These are phyloP conservation scores for Talaromyces trachyspermus DNA, from an alignment of 495 filamentous ascomycete genomes.

Conservation along the genomic window DNA sequence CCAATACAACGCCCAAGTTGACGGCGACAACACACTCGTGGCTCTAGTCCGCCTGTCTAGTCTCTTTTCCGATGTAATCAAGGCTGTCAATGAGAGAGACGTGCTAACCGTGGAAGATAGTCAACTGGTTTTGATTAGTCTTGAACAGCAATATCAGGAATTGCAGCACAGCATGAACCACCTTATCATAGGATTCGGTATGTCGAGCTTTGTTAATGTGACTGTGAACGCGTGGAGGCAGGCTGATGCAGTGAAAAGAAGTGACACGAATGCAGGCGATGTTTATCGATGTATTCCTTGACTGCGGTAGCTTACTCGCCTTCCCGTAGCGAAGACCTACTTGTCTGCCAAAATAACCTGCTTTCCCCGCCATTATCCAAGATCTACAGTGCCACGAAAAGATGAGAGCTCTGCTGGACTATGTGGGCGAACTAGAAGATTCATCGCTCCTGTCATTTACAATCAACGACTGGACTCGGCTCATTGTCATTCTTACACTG, in stretches of 20 bases:
- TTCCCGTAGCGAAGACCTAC: constrained; percentile 6
- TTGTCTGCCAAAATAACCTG: neutral
- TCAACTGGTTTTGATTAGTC: constrained; percentile 1
- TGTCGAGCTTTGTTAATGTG: neutral
- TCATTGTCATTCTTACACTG: constrained; percentile 7
- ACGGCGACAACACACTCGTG: constrained; percentile 5
- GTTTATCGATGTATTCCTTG: constrained; percentile 8
- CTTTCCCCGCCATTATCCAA: neutral
- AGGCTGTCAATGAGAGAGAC: neutral
- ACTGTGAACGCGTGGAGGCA: neutral
- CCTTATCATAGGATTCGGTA: constrained; percentile 3
- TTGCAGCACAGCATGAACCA: neutral
- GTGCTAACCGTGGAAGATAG: neutral
- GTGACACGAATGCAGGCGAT: constrained; percentile 7
- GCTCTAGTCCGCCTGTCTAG: constrained; percentile 3
- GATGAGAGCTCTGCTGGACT: constrained; percentile 7
- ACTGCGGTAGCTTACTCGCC: constrained; percentile 1
- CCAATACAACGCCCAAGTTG: constrained; percentile 2
- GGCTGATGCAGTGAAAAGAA: neutral
- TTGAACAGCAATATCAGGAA: constrained; percentile 2
- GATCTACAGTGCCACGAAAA: neutral
- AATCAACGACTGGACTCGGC: constrained; percentile 7
- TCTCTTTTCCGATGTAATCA: constrained; percentile 4
- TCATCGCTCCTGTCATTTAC: constrained; percentile 3
- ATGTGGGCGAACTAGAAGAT: neutral